phyloP scores from a whole-genome alignment of 2,329 filamentous ascomycete species.

The Penicillium crustosum region DNA sequence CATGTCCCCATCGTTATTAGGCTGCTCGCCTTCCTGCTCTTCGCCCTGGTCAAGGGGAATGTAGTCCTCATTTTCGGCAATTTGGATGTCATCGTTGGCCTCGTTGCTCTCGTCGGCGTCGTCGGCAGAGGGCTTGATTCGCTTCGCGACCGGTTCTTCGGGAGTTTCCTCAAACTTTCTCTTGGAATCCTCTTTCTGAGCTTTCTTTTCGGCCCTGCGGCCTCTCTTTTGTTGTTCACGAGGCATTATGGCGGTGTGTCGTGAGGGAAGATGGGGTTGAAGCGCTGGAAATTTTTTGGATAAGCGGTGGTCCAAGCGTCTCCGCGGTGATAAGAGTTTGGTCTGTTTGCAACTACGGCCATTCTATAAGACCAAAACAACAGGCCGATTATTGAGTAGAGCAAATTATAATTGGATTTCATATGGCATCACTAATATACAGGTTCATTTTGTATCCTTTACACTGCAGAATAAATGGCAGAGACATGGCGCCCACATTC shows the following conservation, averaged over 20 bases:
- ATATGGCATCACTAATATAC: conserved; percentile 21
- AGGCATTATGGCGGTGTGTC: conserved; percentile 39
- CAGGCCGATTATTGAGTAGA: background rate
- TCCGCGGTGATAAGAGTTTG: conserved; percentile 27
- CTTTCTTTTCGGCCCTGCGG: conserved; percentile 44
- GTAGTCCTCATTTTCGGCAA: conserved; percentile 34
- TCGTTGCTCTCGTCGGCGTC: conserved; percentile 17
- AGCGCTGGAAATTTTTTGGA: conserved; percentile 32
- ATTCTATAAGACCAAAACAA: background rate
- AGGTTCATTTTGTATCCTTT: conserved; percentile 15
- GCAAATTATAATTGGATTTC: conserved; percentile 8
- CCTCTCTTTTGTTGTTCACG: conserved; percentile 50
- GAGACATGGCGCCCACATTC: conserved; percentile 83
- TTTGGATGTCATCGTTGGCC: conserved; percentile 17
- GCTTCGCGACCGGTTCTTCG: conserved; percentile 39
- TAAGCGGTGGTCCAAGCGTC: conserved; percentile 42
- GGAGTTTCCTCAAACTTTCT: conserved; percentile 37
- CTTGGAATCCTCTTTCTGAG: conserved; percentile 40
- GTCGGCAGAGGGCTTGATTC: conserved; percentile 36
- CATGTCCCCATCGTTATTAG: conserved; percentile 51
- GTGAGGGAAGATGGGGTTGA: conserved; percentile 5
- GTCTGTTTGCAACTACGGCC: conserved; percentile 31
- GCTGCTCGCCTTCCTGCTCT: conserved; percentile 26
- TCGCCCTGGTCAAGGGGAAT: conserved; percentile 37
- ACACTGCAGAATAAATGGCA: conserved; percentile 73